phyloP scores from a whole-genome alignment of 208 protist genomes.

The Crithidia brevicula region DNA sequence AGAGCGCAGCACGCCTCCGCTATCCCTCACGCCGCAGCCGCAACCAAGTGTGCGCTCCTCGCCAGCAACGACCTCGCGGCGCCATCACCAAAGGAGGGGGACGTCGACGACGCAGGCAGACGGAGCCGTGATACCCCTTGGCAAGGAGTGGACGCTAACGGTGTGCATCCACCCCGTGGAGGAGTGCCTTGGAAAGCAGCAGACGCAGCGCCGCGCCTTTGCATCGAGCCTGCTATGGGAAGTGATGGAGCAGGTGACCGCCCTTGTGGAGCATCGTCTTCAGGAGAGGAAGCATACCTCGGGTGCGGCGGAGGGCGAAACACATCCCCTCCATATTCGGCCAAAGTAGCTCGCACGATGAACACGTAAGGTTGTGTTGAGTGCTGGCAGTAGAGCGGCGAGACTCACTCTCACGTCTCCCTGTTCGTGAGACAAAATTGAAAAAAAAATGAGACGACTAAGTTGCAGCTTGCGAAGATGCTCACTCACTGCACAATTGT shows the following conservation, averaged over 20 bases:
- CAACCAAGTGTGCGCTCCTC: neutral
- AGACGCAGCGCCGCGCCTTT: neutral
- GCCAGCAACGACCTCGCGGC: too few species aligned
- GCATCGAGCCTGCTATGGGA: constrained; percentile 18
- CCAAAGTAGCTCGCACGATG: neutral
- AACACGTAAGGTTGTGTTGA: too few species aligned
- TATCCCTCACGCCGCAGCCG: neutral
- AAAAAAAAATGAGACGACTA: neutral
- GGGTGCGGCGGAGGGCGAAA: neutral
- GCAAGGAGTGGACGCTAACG: constrained; percentile 32
- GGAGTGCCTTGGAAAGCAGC: neutral
- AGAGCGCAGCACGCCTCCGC: too few species aligned
- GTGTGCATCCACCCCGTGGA: neutral
- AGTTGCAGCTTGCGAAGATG: too few species aligned
- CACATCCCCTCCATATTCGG: neutral
- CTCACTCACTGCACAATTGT: too few species aligned
- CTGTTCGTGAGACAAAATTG: too few species aligned
- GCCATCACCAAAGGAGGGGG: too few species aligned
- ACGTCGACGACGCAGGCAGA: neutral
- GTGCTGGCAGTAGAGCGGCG: too few species aligned
- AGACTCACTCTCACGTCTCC: too few species aligned
- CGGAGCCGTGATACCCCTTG: constrained; percentile 3
- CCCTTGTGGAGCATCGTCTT: constrained; percentile 15
- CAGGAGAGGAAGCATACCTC: neutral
- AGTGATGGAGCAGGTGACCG: constrained; percentile 32